Base-by-base conservation (phyloP, 2,329 filamentous ascomycete species). In the Diaporthe sp. region DNA sequence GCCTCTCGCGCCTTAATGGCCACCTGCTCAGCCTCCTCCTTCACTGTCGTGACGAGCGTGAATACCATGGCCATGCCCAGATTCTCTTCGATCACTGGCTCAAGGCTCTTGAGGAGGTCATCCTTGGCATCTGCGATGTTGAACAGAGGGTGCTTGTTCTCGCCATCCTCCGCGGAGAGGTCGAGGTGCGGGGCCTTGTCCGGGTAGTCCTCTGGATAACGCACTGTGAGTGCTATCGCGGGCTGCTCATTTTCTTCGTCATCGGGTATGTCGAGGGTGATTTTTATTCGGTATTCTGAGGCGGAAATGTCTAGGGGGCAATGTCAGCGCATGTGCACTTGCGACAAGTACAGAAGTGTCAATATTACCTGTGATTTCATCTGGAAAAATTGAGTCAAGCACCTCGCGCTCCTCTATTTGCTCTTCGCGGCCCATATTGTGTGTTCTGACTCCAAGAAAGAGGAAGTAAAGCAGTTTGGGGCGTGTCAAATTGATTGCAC, bases 31-130 rank as follows among this genome's bases (percentile, higher is more conserved):
- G 96, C 96, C 71, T 91, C 89, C 76, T 99, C 97, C 83, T 98
- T 98, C 76, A 99, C 86, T 0, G 94, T 92, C 19, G 94, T 95
- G 72, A 97, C 94, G 34, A 99, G 87, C 0, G 96, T 95, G 85
- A 98, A 99, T 1, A 99, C 87, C 97, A 99, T 99, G 73, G 95
- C 94, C 93, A 98, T 98, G 77, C 97, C 97, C 76, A 98, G 86
- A 79, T 96, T 98, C 84, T 99, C 97, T 83, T 97, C 93, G 49
- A 98, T 94, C 0, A 93, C 94, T 22, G 93, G 92, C 53, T 91
- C 84, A 17, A 98, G 87, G 1, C 90, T 90, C 70, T 92, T 88
- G 22, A 98, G 90, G 19, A 99, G 91, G 71, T 86, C 85, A 25
- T 91, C 88, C 82, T 95, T 95, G 87, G 99, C 97, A 67, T 94